These are phyloP conservation scores for Paecilomyces variotii DNA, from an alignment of 2,329 filamentous ascomycete species.

Conservation along the genomic window DNA sequence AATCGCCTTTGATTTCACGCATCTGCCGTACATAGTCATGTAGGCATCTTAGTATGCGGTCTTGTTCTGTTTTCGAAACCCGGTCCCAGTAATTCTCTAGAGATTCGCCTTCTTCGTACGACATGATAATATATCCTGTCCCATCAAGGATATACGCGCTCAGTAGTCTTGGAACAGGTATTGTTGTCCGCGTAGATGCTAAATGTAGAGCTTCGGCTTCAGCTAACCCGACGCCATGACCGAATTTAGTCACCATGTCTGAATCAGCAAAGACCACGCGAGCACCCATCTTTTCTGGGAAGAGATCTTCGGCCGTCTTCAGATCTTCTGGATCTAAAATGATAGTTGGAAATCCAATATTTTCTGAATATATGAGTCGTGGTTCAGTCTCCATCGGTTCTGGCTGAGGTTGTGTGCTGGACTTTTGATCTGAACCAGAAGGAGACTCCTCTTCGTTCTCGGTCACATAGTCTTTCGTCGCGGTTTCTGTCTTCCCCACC, in stretches of 20 bases:
- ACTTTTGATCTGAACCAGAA: neutral
- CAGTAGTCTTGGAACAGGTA: conserved; percentile 5
- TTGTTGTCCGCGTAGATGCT: conserved; percentile 7
- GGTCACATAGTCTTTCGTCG: neutral
- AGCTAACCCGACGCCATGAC: conserved; percentile 8
- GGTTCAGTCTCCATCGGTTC: conserved; percentile 2
- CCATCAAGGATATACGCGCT: conserved; percentile 10
- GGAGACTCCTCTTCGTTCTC: neutral
- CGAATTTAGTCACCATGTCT: conserved; percentile 8
- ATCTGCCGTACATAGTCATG: conserved; percentile 9
- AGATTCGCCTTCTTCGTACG: conserved; percentile 7
- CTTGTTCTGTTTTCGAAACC: conserved; percentile 4
- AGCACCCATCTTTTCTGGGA: conserved; percentile 7
- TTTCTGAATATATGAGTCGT: conserved; percentile 7
- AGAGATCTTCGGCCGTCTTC: conserved; percentile 4
- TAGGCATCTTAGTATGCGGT: conserved; percentile 4
- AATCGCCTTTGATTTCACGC: conserved; percentile 6
- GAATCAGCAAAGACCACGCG: conserved; percentile 6
- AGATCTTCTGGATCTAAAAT: conserved; percentile 6
- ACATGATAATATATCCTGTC: conserved; percentile 8
- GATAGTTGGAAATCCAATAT: conserved; percentile 7
- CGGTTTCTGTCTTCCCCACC: neutral
- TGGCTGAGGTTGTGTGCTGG: neutral
- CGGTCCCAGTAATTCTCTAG: conserved; percentile 8
- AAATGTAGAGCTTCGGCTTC: conserved; percentile 10